phyloP scores from a whole-genome alignment of 2,329 filamentous ascomycete species.

The Botryosphaeria dothidea region DNA sequence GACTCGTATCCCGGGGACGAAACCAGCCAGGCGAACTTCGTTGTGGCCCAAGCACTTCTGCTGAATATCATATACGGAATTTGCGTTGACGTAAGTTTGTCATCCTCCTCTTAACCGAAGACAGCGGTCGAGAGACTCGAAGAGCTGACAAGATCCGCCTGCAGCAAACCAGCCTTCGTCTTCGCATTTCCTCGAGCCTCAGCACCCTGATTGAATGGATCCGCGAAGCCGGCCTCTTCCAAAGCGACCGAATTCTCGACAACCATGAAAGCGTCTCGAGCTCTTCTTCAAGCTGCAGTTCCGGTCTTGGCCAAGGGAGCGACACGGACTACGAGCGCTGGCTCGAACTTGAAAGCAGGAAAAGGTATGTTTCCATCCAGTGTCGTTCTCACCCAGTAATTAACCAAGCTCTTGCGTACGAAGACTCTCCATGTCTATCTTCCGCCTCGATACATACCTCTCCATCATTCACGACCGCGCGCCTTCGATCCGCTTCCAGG shows the following conservation, averaged over 20 bases:
- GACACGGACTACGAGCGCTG: background rate
- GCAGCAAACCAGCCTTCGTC: background rate
- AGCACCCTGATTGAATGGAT: constrained; percentile 1
- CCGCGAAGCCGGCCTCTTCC: constrained; percentile 5
- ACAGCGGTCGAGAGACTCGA: background rate
- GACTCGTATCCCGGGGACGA: background rate
- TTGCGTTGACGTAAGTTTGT: background rate
- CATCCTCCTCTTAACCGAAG: too few species aligned
- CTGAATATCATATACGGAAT: constrained; percentile 1
- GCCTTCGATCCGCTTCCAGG: background rate
- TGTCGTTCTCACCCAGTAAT: background rate
- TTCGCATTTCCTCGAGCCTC: background rate
- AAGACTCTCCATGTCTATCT: background rate
- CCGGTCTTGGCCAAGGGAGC: background rate
- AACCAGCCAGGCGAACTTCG: background rate
- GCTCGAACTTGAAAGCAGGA: background rate
- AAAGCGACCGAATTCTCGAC: background rate
- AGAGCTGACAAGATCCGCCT: background rate
- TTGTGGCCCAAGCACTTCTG: background rate
- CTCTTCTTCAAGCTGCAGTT: background rate
- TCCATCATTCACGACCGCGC: background rate
- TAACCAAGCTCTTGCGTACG: background rate
- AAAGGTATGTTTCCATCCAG: background rate
- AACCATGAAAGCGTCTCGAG: background rate
- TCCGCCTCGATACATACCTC: background rate